Conservation (phyloP, 352 stramenopile species). For the Globisporangium paroecandrum region DNA sequence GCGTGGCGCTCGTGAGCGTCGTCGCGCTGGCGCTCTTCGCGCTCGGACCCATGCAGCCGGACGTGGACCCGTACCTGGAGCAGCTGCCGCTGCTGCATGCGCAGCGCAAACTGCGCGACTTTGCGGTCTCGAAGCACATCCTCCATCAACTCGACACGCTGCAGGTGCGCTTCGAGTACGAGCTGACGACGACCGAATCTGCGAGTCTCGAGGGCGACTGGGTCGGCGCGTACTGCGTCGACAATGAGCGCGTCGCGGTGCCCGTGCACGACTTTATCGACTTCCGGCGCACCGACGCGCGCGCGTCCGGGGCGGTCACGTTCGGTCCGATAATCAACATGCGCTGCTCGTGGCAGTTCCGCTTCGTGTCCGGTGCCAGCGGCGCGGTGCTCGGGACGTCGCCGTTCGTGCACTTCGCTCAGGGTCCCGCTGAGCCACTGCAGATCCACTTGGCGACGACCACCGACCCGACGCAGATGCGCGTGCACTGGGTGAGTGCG, state of each 20-base stretch:
- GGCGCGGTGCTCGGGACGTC: conserved; percentile 29
- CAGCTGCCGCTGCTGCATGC: conserved; percentile 11
- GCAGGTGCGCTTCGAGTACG: conserved; percentile 36
- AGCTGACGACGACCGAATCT: not conserved
- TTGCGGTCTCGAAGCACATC: conserved; percentile 26
- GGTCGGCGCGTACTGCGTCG: conserved; percentile 24
- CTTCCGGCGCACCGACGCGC: conserved; percentile 6
- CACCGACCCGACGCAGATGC: conserved; percentile 28
- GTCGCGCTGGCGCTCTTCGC: conserved; percentile 1
- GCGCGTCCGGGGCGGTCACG: not conserved
- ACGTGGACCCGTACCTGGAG: conserved; percentile 11
- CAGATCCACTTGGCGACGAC: conserved; percentile 18
- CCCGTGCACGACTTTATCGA: conserved; percentile 20
- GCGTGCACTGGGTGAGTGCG: conserved; percentile 52
- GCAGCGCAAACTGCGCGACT: conserved; percentile 19
- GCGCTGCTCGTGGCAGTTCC: conserved; percentile 27
- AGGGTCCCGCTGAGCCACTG: conserved; percentile 32
- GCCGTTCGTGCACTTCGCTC: conserved; percentile 27
- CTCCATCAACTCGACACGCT: conserved; percentile 33
- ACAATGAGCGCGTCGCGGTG: conserved; percentile 11
- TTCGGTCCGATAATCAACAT: conserved; percentile 30
- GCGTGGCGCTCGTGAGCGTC: conserved; percentile 15
- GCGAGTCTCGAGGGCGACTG: conserved; percentile 10
- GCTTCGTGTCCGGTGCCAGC: conserved; percentile 21
- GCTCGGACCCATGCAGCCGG: conserved; percentile 7